A percentile compares a stretch with the other conserved stretches of the same genome.
These are phyloP conservation scores for Zopfochytrium polystomum DNA, from an alignment of 371 early-diverging fungal species.

Conservation along the genomic window DNA sequence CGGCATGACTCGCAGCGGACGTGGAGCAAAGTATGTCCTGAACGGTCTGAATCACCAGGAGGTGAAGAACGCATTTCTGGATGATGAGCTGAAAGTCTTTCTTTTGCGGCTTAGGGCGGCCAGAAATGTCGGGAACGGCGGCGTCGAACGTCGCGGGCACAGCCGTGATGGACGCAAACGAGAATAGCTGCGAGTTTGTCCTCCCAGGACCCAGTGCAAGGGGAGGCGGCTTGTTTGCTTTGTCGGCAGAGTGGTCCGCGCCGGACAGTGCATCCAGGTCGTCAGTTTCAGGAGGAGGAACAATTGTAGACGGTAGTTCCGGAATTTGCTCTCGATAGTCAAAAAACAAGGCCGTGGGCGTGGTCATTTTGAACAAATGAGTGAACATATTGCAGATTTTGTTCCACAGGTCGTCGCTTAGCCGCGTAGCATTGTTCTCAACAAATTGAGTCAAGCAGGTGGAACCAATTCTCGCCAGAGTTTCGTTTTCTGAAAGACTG, in stretches of 20 bases:
- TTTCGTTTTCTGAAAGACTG: conserved; percentile 67
- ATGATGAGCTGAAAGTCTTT: conserved; percentile 72
- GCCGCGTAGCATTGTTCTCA: conserved; percentile 68
- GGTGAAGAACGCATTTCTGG: conserved; percentile 73
- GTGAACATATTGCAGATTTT: conserved; percentile 64
- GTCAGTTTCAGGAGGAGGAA: conserved; percentile 25
- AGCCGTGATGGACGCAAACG: neutral
- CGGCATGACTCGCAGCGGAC: conserved; percentile 36
- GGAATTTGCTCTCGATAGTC: conserved; percentile 34
- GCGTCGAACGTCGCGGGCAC: neutral
- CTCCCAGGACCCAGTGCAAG: neutral
- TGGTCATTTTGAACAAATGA: conserved; percentile 73
- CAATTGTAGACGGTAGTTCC: conserved; percentile 23
- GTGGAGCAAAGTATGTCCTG: conserved; percentile 54
- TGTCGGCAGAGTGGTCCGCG: neutral
- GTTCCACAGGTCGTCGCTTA: conserved; percentile 69
- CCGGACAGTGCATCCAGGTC: neutral
- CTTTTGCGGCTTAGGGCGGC: conserved; percentile 50
- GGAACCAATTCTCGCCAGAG: conserved; percentile 86
- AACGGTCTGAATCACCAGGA: conserved; percentile 73
- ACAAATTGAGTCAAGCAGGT: conserved; percentile 87
- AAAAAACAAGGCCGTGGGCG: conserved; percentile 75
- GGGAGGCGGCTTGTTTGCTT: neutral
- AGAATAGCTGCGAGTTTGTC: neutral
- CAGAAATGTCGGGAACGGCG: conserved; percentile 27